Evolutionary conservation across 176 grass and related monocot species (phyloP), one percentile per base, ranked within the genome.

Genomic region (Canna indica): DNA sequence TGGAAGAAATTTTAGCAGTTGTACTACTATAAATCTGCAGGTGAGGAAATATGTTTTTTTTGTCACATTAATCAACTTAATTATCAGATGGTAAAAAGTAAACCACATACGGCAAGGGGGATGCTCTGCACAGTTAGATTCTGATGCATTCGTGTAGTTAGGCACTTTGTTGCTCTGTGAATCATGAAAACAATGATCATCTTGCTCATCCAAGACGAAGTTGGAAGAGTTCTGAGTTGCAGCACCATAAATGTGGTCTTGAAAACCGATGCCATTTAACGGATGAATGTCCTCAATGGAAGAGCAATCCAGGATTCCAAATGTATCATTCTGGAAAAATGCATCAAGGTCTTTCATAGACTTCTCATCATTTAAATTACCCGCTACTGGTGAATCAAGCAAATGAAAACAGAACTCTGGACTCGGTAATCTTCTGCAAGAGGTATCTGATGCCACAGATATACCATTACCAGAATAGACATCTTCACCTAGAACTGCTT

Each of bases 81-180:
- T 54, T 13, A 44, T 10, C 2, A 64, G 65, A 45, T 62, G 71
- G n/a, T 67, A 79, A n/a, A 26, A 31, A 41, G 3, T 33, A 64
- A 36, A 18, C 44, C 24, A 45, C 42, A 50, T 74, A 70, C 73
- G 70, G 63, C 46, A 69, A 71, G 78, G 75, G 35, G 74, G 84
- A 84, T 78, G 78, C 77, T 88, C 47, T 32, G 70, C 76, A 75
- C 64, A 76, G 76, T 75, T 77, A 76, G 58, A 67, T 69, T 90
- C 80, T 62, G 22, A 52, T 59, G 68, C 76, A 77, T n/a, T n/a
- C n/a, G n/a, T n/a, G n/a, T n/a, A n/a, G n/a, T n/a, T n/a, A n/a
- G n/a, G n/a, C n/a, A n/a, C n/a, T n/a, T n/a, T n/a, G n/a, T n/a
- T n/a, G n/a, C 59, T 79, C 73, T 79, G 71, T 71, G 72, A 53